phyloP scores from a whole-genome alignment of 805 yeast species.

The Lipomyces starkeyi region DNA sequence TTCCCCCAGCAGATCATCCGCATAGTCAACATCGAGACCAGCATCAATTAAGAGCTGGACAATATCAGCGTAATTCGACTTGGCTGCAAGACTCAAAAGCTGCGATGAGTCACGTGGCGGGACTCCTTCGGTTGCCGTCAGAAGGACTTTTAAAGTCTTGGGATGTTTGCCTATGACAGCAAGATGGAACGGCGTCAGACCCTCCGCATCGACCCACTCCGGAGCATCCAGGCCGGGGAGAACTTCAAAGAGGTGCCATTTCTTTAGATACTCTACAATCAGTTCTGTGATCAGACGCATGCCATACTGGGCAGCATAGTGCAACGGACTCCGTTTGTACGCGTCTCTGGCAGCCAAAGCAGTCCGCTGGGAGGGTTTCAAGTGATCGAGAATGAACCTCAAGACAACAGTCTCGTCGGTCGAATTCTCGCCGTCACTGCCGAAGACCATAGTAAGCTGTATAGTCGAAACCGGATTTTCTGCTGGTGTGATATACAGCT shows the following conservation, averaged over 20 bases:
- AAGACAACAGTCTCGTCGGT: constrained; percentile 65
- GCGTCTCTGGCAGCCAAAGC: constrained; percentile 72
- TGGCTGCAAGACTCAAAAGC: constrained; percentile 68
- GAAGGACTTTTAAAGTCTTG: constrained; percentile 65
- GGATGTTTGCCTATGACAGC: constrained; percentile 87
- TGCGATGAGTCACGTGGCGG: constrained; percentile 65
- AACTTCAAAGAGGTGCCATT: constrained; percentile 55
- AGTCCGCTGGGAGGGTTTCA: constrained; percentile 60
- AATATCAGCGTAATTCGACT: constrained; percentile 65
- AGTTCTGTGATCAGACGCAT: constrained; percentile 65
- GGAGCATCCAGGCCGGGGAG: constrained; percentile 39
- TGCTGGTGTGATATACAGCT: constrained; percentile 50
- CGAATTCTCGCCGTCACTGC: constrained; percentile 67
- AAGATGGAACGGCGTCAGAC: constrained; percentile 79
- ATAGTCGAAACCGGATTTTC: constrained; percentile 59
- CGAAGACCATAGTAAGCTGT: constrained; percentile 59
- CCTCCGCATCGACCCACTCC: constrained; percentile 65
- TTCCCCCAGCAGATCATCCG: constrained; percentile 68
- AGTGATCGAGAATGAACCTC: constrained; percentile 59
- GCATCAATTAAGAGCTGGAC: constrained; percentile 59
- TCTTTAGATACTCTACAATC: constrained; percentile 59
- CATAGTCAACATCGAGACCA: constrained; percentile 68
- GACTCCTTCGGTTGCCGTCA: constrained; percentile 51
- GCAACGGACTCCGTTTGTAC: constrained; percentile 83
- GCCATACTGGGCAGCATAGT: constrained; percentile 89